Evolutionary conservation across 768 basidiomycete species (phyloP).

Genomic region (Phaeotremella fagi): DNA sequence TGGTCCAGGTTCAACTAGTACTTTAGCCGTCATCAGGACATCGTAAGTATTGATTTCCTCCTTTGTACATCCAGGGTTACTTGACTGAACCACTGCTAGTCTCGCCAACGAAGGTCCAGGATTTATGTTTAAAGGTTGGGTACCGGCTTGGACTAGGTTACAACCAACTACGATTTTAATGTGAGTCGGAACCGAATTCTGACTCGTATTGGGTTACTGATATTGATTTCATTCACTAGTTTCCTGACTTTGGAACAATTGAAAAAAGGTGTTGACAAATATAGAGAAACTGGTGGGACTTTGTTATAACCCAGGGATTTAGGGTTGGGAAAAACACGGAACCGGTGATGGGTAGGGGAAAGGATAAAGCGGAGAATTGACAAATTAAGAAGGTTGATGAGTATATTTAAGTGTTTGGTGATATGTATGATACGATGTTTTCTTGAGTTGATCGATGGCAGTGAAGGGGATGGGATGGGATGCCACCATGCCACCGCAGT

Average conservation of each 20-base stretch:
- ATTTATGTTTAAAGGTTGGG: slow-evolving; percentile 45
- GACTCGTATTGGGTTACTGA: background rate
- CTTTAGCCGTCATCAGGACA: slow-evolving; percentile 25
- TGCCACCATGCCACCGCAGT: too few relatives aligned
- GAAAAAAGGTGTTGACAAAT: slow-evolving; percentile 37
- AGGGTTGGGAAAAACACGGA: too few relatives aligned
- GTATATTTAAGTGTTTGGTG: too few relatives aligned
- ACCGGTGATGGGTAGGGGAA: too few relatives aligned
- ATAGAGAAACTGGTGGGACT: slow-evolving; percentile 27
- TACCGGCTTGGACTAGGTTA: slow-evolving; percentile 42
- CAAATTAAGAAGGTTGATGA: too few relatives aligned
- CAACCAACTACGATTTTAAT: slow-evolving; percentile 41
- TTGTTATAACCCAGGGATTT: slow-evolving; percentile 24
- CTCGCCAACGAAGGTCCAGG: slow-evolving; percentile 36
- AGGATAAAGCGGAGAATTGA: too few relatives aligned
- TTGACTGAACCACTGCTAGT: slow-evolving; percentile 2
- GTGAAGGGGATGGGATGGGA: too few relatives aligned
- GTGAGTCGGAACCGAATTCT: slow-evolving; percentile 15
- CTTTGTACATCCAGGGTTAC: background rate
- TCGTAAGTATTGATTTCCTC: slow-evolving; percentile 20
- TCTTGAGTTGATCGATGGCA: too few relatives aligned
- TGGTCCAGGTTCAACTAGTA: slow-evolving; percentile 29
- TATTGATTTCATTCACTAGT: slow-evolving; percentile 13
- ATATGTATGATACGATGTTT: too few relatives aligned
- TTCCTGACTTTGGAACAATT: slow-evolving; percentile 43